Base-by-base conservation (phyloP, 1,139 yeast species). In the Candida anutae region DNA sequence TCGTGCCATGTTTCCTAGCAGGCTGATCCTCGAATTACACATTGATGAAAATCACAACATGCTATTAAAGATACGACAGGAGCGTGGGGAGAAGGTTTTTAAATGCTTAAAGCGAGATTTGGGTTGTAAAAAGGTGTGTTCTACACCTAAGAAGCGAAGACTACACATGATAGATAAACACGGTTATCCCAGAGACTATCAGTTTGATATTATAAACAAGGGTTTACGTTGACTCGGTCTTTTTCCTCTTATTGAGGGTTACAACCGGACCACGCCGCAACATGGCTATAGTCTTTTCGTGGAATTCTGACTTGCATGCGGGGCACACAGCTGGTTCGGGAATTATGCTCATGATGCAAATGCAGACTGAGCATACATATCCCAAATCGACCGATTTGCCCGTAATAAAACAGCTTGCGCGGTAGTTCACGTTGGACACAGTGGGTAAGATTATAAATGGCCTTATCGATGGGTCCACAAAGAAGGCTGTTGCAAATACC, bases 321-420 rank as follows among this genome's bases (percentile, higher is more conserved):
- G 58, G 74, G 61, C 55, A 74, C 57, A 39, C 74, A 71, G 54
- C 77, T 66, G 38, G 31, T 2, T 52, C 69, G 47, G 48, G 95
- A 56, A 52, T 74, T 69, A 55, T 80, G 75, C 53, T 87, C 67
- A 65, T 56, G 21, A 65, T 83, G 50, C 97, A 88, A 15, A 93
- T 61, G 50, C 99, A 93, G 16, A 93, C 96, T 15, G 94, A 81
- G 53, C 99, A 93, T 3, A 93, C 97, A 43, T 73, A 88, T 0
- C 97, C 99, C 27, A 90, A 70, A 42, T 93, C 96, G 11, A 93
- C 90, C 3, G 90, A 79, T 41, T 77, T 74, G 16, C 93, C 90
- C 0, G 96, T 85, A 15, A 87, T 59, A 46, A 85, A 90, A 53
- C 99, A 90, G 19, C 95, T 87, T 1, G 99, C 96, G 37, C 95